Evolutionary conservation across 768 basidiomycete species (phyloP).

Genomic region (Nidularia sp.): DNA sequence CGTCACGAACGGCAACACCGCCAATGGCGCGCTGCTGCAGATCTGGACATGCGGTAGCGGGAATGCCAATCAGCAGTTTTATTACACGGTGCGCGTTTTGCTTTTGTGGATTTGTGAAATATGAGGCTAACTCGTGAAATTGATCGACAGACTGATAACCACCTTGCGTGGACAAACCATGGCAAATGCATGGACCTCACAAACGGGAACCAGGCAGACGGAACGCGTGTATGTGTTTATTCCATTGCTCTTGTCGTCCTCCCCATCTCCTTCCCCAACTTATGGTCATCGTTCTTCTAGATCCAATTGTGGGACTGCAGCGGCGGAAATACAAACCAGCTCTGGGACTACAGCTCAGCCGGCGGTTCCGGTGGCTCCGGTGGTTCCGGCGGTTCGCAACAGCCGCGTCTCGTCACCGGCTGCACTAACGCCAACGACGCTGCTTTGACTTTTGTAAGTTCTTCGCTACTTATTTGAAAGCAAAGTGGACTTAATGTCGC

Average conservation of each 20-base stretch:
- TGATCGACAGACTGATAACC: conserved; percentile 22
- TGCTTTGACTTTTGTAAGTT: conserved; percentile 35
- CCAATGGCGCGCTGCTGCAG: conserved; percentile 45
- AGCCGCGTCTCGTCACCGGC: conserved; percentile 25
- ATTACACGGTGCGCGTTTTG: conserved; percentile 31
- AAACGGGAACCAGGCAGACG: conserved; percentile 31
- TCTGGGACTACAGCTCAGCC: conserved; percentile 31
- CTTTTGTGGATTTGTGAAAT: neutral
- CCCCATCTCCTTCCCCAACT: neutral
- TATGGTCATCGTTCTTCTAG: conserved; percentile 16
- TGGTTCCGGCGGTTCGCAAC: neutral
- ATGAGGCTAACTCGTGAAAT: neutral
- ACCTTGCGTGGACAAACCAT: conserved; percentile 41
- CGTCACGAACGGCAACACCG: conserved; percentile 31
- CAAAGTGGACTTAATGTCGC: neutral
- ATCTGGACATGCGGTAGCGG: conserved; percentile 43
- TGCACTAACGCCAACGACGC: conserved; percentile 32
- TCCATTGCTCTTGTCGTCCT: neutral
- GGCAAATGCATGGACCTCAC: conserved; percentile 48
- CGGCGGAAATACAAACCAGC: conserved; percentile 39
- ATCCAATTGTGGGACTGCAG: conserved; percentile 44
- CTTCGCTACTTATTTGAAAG: conserved; percentile 1
- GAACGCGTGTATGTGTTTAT: conserved; percentile 31
- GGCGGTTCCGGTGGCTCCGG: too few species aligned
- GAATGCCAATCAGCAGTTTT: conserved; percentile 41